Base-by-base conservation (phyloP, 345 rosid species). In the Aurinia saxatilis region DNA sequence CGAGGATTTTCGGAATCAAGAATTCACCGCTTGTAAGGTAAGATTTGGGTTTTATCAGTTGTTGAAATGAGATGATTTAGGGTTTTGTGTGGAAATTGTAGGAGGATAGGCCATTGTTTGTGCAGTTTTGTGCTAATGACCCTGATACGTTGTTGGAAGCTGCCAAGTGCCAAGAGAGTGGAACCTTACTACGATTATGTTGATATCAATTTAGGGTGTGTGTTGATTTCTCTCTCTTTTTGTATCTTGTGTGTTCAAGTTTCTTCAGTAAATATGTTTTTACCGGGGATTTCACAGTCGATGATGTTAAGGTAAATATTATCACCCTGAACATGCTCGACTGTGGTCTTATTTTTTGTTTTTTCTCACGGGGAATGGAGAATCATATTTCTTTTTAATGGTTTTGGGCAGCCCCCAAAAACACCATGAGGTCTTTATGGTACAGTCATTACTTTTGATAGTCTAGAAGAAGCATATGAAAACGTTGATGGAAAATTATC, bases 121-220 rank as follows among this genome's bases (percentile, higher is more conserved):
- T 93, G 45, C 99, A 93, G 73, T 93, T 93, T 72, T 90, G 99
- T 73, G 97, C 88, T 29, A 93, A 93, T 75, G 95, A 93, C 69
- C 99, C 96, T 13, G 88, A 84, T 57, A 74, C 48, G 2, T 53
- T 93, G 15, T 71, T 93, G 60, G 84, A 82, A 63, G 99, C 99
- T 72, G 97, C 97, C 5, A n/a, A n/a, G n/a, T n/a, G n/a, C n/a
- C n/a, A 66, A 71, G 67, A 79, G 80, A 69, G 99, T 90, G 44
- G 90, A 85, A 35, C 76, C 91, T 61, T 72, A 73, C 58, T 93
- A 95, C 27, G 99, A 93, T 72, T 93, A 90, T 71, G 86, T 93
- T 35, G 99, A 93, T 61, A 90, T 90, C 67, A 90, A 93, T 78
- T 77, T 93, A 53, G 99, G 97, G 97, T 93, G 80, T 73, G 23